Base-by-base conservation (phyloP, 2,329 filamentous ascomycete genomes). In the Myriosclerotinia duriaeana region DNA sequence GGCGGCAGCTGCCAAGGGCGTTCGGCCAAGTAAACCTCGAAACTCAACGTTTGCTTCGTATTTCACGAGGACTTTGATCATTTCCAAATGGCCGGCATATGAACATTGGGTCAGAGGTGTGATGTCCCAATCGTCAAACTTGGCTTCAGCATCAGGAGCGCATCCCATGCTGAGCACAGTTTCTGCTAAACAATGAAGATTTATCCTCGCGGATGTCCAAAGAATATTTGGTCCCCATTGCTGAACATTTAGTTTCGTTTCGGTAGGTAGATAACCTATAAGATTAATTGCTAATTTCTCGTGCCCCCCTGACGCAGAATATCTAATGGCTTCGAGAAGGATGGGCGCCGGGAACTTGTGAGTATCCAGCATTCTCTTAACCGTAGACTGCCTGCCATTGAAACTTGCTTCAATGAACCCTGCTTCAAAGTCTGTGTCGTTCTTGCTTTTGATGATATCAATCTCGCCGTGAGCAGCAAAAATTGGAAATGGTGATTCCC, bases 161-260 rank as follows among this genome's bases (percentile, higher is more conserved):
- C n/a, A 53, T 53, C 50, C 50, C 14, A 30, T 26, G 15, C 50
- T 53, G n/a, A 53, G 50, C 15, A 53, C n/a, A 22, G 50, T 26
- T 14, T 53, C n/a, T 30, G 50, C 50, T 53, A 53, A 30, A 26
- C 11, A 22, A 26, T 53, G 4, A 30, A 53, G 50, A 26, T 30
- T 53, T 17, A 53, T 26, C 26, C 50, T 53, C 5, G 50, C 50
- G 26, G 50, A 53, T 53, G n/a, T 53, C 50, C 50, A 53, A 53
- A 53, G 50, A 26, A 53, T 26, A 53, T 11, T 30, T 53, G 50
- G 50, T n/a, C n/a, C 50, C 50, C n/a, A 30, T 53, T 53, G 22
- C 22, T 53, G n/a, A 17, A 53, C 30, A 53, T 15, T 17, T 2
- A 26, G 11, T 30, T 53, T 53, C 5, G 15, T 26, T 30, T 53